phyloP scores from a whole-genome alignment of 768 basidiomycete genomes.

The Rhodotorula babjevae region DNA sequence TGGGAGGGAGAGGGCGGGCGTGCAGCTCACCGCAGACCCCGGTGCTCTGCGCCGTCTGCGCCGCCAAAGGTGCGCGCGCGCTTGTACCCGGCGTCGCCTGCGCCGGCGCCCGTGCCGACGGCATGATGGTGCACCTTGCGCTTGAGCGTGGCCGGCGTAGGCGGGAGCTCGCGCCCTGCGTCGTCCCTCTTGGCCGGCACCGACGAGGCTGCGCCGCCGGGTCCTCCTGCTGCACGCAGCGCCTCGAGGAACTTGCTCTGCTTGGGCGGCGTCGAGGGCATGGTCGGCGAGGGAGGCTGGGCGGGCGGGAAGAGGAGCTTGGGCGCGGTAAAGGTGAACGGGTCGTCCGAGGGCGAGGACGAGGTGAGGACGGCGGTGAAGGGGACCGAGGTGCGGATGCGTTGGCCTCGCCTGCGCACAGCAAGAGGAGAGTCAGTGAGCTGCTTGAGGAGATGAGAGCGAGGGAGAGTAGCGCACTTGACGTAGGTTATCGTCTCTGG shows the following conservation, averaged over 20 bases:
- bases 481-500: slow-evolving; percentile 35
- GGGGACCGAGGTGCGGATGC: slow-evolving; percentile 31
- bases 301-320: slow-evolving; percentile 32
- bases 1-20: no score
- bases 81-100: slow-evolving; percentile 4
- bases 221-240: slow-evolving; percentile 6
- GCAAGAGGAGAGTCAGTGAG: background rate
- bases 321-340: slow-evolving; percentile 33
- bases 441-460: no score
- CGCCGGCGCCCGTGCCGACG: background rate
- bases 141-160: slow-evolving; percentile 34
- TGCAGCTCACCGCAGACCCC: background rate
- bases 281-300: slow-evolving; percentile 3
- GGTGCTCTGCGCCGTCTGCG: background rate
- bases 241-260: slow-evolving; percentile 35
- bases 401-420: slow-evolving; percentile 26
- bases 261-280: slow-evolving; percentile 13
- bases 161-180: background rate
- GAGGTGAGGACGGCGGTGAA: slow-evolving; percentile 30
- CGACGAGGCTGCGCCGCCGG: background rate
- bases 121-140: background rate
- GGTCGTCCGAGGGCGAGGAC: slow-evolving; percentile 26
- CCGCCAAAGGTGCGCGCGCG: background rate
- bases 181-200: background rate
- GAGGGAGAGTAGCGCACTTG: slow-evolving; percentile 16